Conservation (phyloP, 2,329 filamentous ascomycete genomes). For the Aspergillus uvarum region DNA sequence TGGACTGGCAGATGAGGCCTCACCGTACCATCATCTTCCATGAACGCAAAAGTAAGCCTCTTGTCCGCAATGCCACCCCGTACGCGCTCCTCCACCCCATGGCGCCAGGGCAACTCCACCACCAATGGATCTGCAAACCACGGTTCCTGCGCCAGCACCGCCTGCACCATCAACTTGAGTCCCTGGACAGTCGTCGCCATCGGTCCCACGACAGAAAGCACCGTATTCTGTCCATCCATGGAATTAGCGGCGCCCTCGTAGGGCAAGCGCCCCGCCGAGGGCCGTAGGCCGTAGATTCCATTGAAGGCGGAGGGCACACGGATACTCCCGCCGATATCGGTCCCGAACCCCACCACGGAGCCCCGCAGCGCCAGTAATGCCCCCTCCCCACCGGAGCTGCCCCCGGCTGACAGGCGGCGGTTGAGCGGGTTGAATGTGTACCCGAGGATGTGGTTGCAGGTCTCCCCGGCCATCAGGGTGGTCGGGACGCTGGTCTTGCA, state of each 20-base stretch:
- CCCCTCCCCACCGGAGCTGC: conserved; percentile 61
- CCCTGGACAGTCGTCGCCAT: conserved; percentile 57
- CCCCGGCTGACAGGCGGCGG: conserved; percentile 54
- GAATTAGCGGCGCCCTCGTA: conserved; percentile 62
- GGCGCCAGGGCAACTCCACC: conserved; percentile 64
- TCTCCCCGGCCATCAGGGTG: conserved; percentile 59
- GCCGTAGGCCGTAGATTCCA: conserved; percentile 57
- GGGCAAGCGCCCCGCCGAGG: conserved; percentile 54
- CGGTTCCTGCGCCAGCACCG: conserved; percentile 58
- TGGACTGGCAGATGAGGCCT: conserved; percentile 58
- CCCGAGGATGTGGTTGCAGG: conserved; percentile 61
- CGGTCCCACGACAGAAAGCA: conserved; percentile 64
- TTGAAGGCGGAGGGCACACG: conserved; percentile 62
- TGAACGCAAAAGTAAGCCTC: conserved; percentile 55
- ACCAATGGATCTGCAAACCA: conserved; percentile 68
- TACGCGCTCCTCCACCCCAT: conserved; percentile 39
- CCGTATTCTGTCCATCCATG: conserved; percentile 63
- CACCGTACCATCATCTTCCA: conserved; percentile 53
- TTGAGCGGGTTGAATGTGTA: conserved; percentile 60
- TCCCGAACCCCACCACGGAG: conserved; percentile 58
- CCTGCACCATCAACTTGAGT: conserved; percentile 56
- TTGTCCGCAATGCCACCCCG: conserved; percentile 27
- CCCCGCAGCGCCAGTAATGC: conserved; percentile 56
- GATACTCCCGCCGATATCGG: conserved; percentile 58
- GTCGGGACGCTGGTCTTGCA: conserved; percentile 58